A percentile compares a stretch with the other conserved stretches of the same genome.
These are phyloP conservation scores for Dioszegia hungarica DNA, from an alignment of 768 basidiomycete species.

Conservation along the genomic window DNA sequence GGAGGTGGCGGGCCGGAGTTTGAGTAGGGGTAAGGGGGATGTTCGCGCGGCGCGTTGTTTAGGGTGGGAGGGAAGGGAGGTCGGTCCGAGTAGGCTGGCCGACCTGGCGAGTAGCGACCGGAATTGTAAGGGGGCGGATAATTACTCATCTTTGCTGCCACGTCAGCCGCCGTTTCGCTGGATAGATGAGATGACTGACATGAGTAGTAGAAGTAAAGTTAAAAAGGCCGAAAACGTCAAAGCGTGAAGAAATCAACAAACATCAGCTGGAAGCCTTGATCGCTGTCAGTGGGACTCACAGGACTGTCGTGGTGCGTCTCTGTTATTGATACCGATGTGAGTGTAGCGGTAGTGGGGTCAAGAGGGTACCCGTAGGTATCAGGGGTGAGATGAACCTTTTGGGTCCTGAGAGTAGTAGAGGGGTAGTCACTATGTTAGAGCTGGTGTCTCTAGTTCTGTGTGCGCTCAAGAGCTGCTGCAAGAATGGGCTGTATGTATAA, in stretches of 20 bases:
- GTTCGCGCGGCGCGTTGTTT: constrained; percentile 5
- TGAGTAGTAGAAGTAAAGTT: background rate
- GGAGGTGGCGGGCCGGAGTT: constrained; percentile 14
- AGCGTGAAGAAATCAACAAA: background rate
- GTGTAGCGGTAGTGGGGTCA: no score
- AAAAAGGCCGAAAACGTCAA: background rate
- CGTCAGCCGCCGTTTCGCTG: background rate
- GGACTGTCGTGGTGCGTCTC: no score
- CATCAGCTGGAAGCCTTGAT: background rate
- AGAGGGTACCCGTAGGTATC: background rate
- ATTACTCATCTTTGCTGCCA: constrained; percentile 17
- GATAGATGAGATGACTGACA: background rate
- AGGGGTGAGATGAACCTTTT: no score
- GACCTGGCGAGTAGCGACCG: constrained; percentile 33
- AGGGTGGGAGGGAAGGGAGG: constrained; percentile 14
- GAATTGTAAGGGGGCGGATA: constrained; percentile 25
- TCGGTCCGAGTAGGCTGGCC: constrained; percentile 20
- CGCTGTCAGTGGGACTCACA: background rate
- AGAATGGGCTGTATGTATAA: background rate
- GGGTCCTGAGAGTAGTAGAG: no score
- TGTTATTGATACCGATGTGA: no score
- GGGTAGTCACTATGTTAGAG: no score
- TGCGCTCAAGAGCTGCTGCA: no score
- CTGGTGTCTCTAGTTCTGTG: no score
- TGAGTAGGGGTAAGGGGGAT: constrained; percentile 12